Evolutionary conservation across 1,139 yeast species (phyloP).

Genomic region (Meyerozyma athensensis): DNA sequence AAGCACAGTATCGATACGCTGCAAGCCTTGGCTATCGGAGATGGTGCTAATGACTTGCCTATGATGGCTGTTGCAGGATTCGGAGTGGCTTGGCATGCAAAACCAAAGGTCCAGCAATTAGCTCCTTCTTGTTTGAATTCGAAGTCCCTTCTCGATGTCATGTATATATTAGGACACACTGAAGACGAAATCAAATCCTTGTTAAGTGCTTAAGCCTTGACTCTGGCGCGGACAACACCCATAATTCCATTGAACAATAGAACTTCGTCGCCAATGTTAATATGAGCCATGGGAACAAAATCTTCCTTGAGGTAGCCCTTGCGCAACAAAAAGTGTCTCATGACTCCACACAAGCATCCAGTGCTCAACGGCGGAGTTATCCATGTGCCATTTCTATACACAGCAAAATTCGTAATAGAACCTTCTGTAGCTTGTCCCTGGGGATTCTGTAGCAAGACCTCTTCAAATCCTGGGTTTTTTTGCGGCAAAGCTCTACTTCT

Average conservation of each 20-base stretch:
- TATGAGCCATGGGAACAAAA: slow-evolving; percentile 35
- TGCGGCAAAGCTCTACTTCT: slow-evolving; percentile 47
- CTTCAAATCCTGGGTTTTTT: slow-evolving; percentile 40
- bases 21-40: slow-evolving; percentile 84
- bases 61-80: slow-evolving; percentile 94
- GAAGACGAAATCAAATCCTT: slow-evolving; percentile 49
- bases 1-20: slow-evolving; percentile 55
- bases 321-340: slow-evolving; percentile 59
- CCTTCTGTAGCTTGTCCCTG: slow-evolving; percentile 73
- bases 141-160: slow-evolving; percentile 60
- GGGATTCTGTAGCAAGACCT: slow-evolving; percentile 66
- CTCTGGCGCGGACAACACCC: slow-evolving; percentile 70
- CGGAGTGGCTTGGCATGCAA: slow-evolving; percentile 97
- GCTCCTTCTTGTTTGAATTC: slow-evolving; percentile 86
- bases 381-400: slow-evolving; percentile 56
- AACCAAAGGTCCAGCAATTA: slow-evolving; percentile 75
- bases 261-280: slow-evolving; percentile 60
- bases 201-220: slow-evolving; percentile 19
- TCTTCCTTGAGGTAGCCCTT: slow-evolving; percentile 56
- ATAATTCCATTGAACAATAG: slow-evolving; percentile 75
- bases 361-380: slow-evolving; percentile 69
- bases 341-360: slow-evolving; percentile 87
- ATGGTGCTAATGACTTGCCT: slow-evolving; percentile 91
- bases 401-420: slow-evolving; percentile 76
- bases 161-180: slow-evolving; percentile 75